phyloP scores from a whole-genome alignment of 371 early-diverging fungal genomes.

The Choanephora cucurbitarum region DNA sequence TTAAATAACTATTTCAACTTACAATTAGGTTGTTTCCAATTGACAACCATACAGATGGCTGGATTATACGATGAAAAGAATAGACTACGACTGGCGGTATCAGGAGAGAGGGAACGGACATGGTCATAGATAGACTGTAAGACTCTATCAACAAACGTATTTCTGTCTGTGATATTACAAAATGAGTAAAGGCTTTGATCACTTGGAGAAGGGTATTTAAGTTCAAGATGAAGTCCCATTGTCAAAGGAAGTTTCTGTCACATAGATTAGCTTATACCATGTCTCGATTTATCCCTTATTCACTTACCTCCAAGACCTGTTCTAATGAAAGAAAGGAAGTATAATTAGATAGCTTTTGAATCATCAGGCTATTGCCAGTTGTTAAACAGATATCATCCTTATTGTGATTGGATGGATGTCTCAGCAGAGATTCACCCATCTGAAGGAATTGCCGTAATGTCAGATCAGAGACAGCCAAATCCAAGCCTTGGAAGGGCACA shows the following conservation, averaged over 20 bases:
- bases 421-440: conserved; percentile 39
- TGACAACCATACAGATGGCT: conserved; percentile 86
- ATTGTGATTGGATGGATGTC: not conserved
- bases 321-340: conserved; percentile 71
- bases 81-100: conserved; percentile 36
- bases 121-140: conserved; percentile 80
- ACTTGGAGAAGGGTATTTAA: conserved; percentile 77
- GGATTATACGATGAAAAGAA: conserved; percentile 92
- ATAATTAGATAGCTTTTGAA: conserved; percentile 40
- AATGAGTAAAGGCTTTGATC: conserved; percentile 57
- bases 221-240: conserved; percentile 82
- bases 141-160: conserved; percentile 82
- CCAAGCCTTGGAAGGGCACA: conserved; percentile 60
- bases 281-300: not conserved
- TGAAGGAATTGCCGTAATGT: conserved; percentile 58
- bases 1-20: conserved; percentile 25
- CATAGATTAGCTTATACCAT: not conserved
- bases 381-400: conserved; percentile 26
- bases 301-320: conserved; percentile 71
- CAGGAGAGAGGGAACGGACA: conserved; percentile 42
- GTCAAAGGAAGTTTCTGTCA: conserved; percentile 66
- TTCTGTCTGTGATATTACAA: conserved; percentile 66
- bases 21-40: conserved; percentile 98
- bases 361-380: conserved; percentile 40
- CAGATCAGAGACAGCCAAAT: conserved; percentile 62